Evolutionary conservation across 2,329 filamentous ascomycete genomes (phyloP), one percentile per base, ranked within the genome.

Genomic region (Periglandula ipomoeae): DNA sequence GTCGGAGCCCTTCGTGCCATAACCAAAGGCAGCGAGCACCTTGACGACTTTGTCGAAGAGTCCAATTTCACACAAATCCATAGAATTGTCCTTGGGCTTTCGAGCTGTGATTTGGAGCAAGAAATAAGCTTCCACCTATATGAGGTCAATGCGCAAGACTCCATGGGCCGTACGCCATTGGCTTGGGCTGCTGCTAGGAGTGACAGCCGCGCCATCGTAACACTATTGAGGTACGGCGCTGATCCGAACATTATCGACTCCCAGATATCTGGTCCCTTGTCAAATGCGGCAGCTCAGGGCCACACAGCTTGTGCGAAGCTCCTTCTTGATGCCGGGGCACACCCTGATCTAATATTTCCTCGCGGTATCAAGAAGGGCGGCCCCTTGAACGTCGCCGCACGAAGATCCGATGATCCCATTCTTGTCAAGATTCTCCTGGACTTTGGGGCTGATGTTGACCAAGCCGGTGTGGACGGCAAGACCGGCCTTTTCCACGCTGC

Each of bases 371-470:
- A 54, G 44, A 57, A 59, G 47, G 61, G 61, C 46, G 62, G 56
- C 22, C 58, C 63, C 13, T 52, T 67, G 7, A 63, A 57, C 45
- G 55, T 57, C 46, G 62, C 63, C 19, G 58, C 63, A 4, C 59
- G 63, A 22, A 62, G 60, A 50, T 53, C 58, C 2, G 56, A 53
- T 3, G 60, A 65, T 46, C 51, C 57, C 5, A 22, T 59, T 4
- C 50, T 64, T 22, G 42, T 62, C 26, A 64, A 65, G 47, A 54
- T 50, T 4, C 58, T 67, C 2, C 56, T 66, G 11, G 63, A 66
- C 24, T 61, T 62, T 49, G 62, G 63, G 2, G 63, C 63, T 23
- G 52, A 64, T 42, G 61, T 66, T 51, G 65, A 67, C 50, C 52
- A 59, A 13, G 53, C 55, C 30, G 57, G 60, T 5, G 52, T 59